Evolutionary conservation across 352 stramenopile species (phyloP).

Genomic region (Phytophthora constricta): DNA sequence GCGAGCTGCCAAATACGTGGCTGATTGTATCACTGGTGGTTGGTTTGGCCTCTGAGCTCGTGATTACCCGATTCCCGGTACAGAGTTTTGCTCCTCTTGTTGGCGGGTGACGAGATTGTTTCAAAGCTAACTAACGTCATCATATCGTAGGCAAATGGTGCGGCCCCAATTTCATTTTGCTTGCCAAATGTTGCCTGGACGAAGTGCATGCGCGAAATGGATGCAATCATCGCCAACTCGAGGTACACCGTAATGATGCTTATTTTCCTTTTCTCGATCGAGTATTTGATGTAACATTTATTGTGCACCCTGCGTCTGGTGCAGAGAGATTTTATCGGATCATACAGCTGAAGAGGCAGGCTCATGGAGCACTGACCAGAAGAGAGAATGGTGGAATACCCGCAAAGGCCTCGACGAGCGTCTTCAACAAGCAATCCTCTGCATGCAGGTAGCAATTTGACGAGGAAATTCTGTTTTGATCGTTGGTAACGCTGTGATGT

Average conservation of each 20-base stretch:
- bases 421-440: constrained; percentile 44
- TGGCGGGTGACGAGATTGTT: neutral
- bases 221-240: constrained; percentile 61
- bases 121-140: constrained; percentile 16
- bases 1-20: constrained; percentile 48
- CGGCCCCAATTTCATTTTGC: constrained; percentile 55
- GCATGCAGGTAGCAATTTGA: constrained; percentile 57
- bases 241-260: constrained; percentile 45
- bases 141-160: constrained; percentile 47
- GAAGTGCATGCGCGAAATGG: constrained; percentile 47
- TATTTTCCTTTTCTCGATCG: neutral
- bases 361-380: constrained; percentile 62
- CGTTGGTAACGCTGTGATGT: constrained; percentile 9
- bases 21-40: constrained; percentile 51
- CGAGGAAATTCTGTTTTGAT: neutral
- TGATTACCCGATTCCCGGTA: constrained; percentile 55
- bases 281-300: neutral
- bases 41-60: constrained; percentile 48
- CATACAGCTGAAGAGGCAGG: constrained; percentile 60
- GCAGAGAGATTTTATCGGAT: constrained; percentile 65
- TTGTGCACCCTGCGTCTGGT: neutral
- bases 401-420: constrained; percentile 63
- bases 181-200: constrained; percentile 52
- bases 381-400: constrained; percentile 82
- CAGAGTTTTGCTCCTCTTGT: constrained; percentile 2